Evolutionary conservation across 176 grass and related monocot species (phyloP).

Genomic region (Dactylis glomerata): DNA sequence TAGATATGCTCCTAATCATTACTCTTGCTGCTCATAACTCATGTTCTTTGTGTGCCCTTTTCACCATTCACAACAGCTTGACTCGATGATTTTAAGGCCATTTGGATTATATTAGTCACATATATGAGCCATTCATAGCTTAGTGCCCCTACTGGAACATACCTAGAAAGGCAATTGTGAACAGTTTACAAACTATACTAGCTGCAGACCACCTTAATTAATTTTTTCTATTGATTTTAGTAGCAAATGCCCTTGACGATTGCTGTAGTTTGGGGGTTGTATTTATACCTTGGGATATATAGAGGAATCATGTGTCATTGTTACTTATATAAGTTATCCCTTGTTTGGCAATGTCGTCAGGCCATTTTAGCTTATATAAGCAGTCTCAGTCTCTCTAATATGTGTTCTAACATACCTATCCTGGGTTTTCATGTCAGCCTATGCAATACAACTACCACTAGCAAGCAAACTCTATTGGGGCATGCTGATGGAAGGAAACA

Average conservation of each 20-base stretch:
- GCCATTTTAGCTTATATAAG: background rate
- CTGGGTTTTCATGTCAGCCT: constrained; percentile 51
- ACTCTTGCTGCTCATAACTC: background rate
- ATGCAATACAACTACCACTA: constrained; percentile 89
- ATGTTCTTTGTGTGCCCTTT: background rate
- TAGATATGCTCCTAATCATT: constrained; percentile 6
- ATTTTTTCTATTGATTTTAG: background rate
- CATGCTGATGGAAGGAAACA: constrained; percentile 98
- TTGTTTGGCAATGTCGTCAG: background rate
- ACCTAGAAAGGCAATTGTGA: background rate
- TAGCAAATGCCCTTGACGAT: background rate
- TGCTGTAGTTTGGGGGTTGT: background rate
- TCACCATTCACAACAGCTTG: constrained; percentile 4
- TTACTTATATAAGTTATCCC: background rate
- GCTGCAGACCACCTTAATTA: background rate
- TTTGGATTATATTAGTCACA: background rate
- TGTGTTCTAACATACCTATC: background rate
- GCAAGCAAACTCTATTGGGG: constrained; percentile 75
- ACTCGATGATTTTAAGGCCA: background rate
- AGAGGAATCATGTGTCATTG: background rate
- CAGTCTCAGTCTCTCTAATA: background rate
- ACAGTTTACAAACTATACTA: background rate
- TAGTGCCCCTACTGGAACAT: background rate
- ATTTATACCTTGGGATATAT: background rate
- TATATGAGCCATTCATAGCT: background rate